Evolutionary conservation across 2,329 filamentous ascomycete genomes (phyloP).

Genomic region (Macrophomina phaseolina): DNA sequence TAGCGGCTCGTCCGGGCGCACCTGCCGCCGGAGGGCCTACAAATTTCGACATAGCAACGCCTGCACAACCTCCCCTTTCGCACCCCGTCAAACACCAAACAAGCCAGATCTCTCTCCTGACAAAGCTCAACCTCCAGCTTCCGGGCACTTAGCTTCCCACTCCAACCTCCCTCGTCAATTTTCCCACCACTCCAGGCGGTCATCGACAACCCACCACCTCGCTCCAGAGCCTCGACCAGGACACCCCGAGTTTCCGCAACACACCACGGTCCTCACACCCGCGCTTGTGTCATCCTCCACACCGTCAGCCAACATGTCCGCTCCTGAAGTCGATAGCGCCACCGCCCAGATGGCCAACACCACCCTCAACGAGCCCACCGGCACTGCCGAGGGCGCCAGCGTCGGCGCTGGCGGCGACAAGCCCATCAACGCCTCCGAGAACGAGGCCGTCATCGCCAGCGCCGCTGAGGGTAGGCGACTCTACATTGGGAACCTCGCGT

Average conservation of each 20-base stretch:
- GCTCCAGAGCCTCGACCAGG: slow-evolving; percentile 44
- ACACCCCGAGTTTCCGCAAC: slow-evolving; percentile 51
- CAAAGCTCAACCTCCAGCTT: slow-evolving; percentile 31
- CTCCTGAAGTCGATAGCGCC: slow-evolving; percentile 73
- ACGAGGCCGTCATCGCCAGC: slow-evolving; percentile 93
- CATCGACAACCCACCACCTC: slow-evolving; percentile 46
- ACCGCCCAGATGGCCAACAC: slow-evolving; percentile 72
- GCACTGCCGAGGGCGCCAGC: slow-evolving; percentile 61
- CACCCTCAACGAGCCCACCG: slow-evolving; percentile 64
- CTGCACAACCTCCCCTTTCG: slow-evolving; percentile 28
- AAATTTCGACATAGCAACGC: slow-evolving; percentile 28
- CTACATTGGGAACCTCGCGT: slow-evolving; percentile 99
- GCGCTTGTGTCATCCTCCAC: slow-evolving; percentile 61
- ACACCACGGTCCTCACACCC: slow-evolving; percentile 29
- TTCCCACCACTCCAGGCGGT: slow-evolving; percentile 56
- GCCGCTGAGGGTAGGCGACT: slow-evolving; percentile 98
- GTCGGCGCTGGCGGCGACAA: slow-evolving; percentile 59
- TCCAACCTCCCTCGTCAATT: slow-evolving; percentile 57
- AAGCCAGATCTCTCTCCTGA: slow-evolving; percentile 26
- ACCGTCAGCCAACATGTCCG: slow-evolving; percentile 79
- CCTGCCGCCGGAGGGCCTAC: slow-evolving; percentile 23
- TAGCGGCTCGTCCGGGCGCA: slow-evolving; percentile 26
- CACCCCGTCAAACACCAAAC: slow-evolving; percentile 28
- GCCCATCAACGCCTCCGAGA: slow-evolving; percentile 74
- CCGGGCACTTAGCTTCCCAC: slow-evolving; percentile 58